A percentile compares a stretch with the other conserved stretches of the same genome.
phyloP scores from a whole-genome alignment of 2,329 filamentous ascomycete genomes.

The Ophiostoma montium region DNA sequence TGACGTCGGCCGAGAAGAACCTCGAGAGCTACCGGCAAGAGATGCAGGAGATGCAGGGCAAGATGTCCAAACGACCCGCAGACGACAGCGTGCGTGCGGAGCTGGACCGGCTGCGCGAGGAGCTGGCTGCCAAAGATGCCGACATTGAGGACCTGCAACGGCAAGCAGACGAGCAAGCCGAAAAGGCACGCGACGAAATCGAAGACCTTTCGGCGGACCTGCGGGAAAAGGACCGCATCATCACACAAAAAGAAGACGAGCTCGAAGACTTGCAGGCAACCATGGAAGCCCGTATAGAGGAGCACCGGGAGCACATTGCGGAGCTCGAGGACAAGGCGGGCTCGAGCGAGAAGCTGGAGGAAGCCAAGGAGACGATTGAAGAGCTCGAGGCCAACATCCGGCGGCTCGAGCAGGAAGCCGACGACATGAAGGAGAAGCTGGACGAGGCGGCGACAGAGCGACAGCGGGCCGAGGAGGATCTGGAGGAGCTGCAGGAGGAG shows the following conservation, averaged over 20 bases:
- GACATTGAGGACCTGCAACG: constrained; percentile 47
- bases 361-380: constrained; percentile 43
- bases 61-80: constrained; percentile 59
- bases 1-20: constrained; percentile 71
- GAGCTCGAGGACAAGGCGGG: constrained; percentile 45
- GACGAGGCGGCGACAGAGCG: constrained; percentile 40
- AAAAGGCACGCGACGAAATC: constrained; percentile 58
- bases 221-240: constrained; percentile 57
- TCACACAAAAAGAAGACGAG: constrained; percentile 61
- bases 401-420: constrained; percentile 37
- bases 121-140: constrained; percentile 42
- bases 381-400: constrained; percentile 42
- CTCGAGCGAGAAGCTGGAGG: constrained; percentile 35
- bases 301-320: constrained; percentile 32
- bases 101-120: constrained; percentile 41
- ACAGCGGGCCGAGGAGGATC: constrained; percentile 41
- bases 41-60: constrained; percentile 69
- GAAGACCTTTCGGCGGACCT: constrained; percentile 63
- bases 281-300: constrained; percentile 43
- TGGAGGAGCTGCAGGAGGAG: constrained; percentile 58
- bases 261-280: constrained; percentile 39
- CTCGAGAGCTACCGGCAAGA: constrained; percentile 73
- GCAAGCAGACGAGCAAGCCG: constrained; percentile 40
- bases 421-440: constrained; percentile 39
- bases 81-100: constrained; percentile 55